These are phyloP conservation scores for Trametes cingulata DNA, from an alignment of 768 basidiomycete species.

Conservation along the genomic window DNA sequence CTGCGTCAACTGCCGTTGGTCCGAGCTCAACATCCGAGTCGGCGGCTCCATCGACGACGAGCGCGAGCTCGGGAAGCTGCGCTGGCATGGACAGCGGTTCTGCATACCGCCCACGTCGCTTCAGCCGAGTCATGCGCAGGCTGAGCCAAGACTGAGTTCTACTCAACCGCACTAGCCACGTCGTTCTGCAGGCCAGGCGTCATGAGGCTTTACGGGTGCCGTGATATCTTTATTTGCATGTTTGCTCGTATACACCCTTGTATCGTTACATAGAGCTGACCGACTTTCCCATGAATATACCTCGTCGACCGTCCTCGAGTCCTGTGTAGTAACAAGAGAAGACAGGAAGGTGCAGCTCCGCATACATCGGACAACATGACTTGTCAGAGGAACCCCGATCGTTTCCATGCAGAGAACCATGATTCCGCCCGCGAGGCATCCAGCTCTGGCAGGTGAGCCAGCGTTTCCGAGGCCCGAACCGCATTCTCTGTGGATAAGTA, in stretches of 20 bases:
- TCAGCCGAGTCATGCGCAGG: constrained; percentile 12
- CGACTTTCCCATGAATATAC: too few species aligned
- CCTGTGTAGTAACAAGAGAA: too few species aligned
- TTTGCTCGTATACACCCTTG: too few species aligned
- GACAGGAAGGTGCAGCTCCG: too few species aligned
- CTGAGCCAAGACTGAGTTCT: not conserved
- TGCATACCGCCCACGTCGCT: constrained; percentile 1
- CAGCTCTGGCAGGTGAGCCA: constrained; percentile 4
- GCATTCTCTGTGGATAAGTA: constrained; percentile 21
- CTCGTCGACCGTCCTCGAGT: too few species aligned
- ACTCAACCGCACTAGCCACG: not conserved
- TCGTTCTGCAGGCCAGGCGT: not conserved
- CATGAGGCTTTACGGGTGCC: too few species aligned
- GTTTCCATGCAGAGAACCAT: constrained; percentile 12
- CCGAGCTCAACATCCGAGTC: not conserved
- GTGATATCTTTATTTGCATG: not conserved
- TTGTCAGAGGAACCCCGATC: constrained; percentile 3
- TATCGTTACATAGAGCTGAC: too few species aligned
- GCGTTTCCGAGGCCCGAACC: constrained; percentile 10
- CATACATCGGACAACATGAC: too few species aligned
- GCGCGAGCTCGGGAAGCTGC: constrained; percentile 1
- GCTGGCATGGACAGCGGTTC: not conserved
- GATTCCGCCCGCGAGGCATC: not conserved
- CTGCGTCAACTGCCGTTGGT: not conserved
- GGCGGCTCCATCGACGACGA: not conserved